Evolutionary conservation across 306 rosid species (phyloP).

Genomic region (Cercis canadensis): DNA sequence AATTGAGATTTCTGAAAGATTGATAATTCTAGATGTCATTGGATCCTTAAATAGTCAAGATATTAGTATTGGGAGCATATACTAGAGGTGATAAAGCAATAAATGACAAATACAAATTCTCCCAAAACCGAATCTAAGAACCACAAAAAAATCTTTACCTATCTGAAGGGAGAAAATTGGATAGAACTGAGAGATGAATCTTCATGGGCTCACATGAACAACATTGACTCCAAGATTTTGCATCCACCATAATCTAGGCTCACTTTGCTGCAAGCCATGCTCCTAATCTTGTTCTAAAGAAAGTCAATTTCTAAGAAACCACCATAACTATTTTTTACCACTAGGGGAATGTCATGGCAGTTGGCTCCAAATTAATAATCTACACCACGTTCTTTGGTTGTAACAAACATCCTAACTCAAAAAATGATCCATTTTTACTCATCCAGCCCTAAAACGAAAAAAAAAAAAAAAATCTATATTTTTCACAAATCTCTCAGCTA

Average conservation of each 20-base stretch:
- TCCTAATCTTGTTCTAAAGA: background rate
- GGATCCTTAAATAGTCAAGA: too few species aligned
- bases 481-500: conserved; percentile 15
- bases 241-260: background rate
- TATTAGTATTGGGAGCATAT: background rate
- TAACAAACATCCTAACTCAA: background rate
- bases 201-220: background rate
- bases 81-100: too few species aligned
- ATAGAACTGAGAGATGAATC: background rate
- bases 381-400: background rate
- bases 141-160: background rate
- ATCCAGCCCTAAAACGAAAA: conserved; percentile 1
- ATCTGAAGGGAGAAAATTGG: background rate
- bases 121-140: conserved; percentile 11
- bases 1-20: too few species aligned
- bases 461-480: background rate
- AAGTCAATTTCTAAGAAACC: background rate
- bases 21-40: too few species aligned
- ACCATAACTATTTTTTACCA: background rate
- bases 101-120: background rate
- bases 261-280: background rate
- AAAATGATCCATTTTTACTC: conserved; percentile 2
- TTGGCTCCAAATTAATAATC: conserved; percentile 3
- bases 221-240: background rate
- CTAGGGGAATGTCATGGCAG: background rate